Conservation (phyloP, 2,329 filamentous ascomycete species). For the Thelonectria olida region DNA sequence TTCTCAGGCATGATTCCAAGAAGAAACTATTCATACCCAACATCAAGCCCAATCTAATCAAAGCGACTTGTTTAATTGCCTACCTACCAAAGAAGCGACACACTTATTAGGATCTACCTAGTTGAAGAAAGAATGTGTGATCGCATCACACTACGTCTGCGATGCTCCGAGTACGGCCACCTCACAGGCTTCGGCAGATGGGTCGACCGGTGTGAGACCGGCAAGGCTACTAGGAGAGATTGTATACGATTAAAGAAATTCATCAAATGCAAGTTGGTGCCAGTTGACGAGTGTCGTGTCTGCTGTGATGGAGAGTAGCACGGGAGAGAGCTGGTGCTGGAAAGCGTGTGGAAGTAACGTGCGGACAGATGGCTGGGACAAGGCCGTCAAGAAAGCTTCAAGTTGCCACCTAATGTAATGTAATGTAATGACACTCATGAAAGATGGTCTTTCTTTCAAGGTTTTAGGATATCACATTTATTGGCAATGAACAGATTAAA, state of each 20-base stretch:
- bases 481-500: neutral
- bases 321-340: too few relatives aligned
- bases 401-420: too few relatives aligned
- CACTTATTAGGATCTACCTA: too few relatives aligned
- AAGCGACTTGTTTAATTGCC: too few relatives aligned
- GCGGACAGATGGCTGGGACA: neutral
- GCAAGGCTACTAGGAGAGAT: neutral
- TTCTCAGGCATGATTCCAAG: too few relatives aligned
- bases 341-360: neutral
- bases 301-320: neutral
- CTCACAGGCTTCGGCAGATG: constrained; percentile 5
- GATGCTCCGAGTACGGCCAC: constrained; percentile 6
- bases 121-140: constrained; percentile 3
- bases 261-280: neutral
- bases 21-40: too few relatives aligned
- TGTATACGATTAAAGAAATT: constrained; percentile 1
- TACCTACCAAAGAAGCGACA: too few relatives aligned
- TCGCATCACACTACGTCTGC: constrained; percentile 7
- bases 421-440: neutral
- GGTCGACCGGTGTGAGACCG: constrained; percentile 7
- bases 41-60: too few relatives aligned
- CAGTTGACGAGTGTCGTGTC: neutral
- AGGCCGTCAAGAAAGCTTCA: too few relatives aligned
- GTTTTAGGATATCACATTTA: neutral
- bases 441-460: neutral